Evolutionary conservation across 1,139 yeast genomes (phyloP).

Genomic region (Magnusiomyces paraingens): DNA sequence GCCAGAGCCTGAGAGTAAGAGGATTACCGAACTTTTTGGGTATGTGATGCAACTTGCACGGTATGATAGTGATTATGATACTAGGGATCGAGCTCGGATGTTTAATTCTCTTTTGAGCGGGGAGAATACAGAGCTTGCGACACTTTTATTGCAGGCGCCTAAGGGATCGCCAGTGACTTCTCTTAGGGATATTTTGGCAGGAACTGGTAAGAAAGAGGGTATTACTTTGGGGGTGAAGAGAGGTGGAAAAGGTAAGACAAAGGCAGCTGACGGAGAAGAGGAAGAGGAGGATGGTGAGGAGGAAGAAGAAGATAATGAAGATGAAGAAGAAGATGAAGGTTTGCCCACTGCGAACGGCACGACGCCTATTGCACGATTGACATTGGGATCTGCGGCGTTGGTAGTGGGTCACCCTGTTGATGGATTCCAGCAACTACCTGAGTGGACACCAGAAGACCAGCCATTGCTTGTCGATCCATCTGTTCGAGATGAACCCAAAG

Average conservation of each 20-base stretch:
- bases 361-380: constrained; percentile 20
- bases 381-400: constrained; percentile 32
- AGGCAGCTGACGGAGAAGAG: too few species aligned
- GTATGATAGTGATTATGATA: constrained; percentile 70
- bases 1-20: constrained; percentile 17
- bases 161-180: constrained; percentile 46
- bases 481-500: constrained; percentile 26
- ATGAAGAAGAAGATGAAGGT: neutral
- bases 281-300: constrained; percentile 8
- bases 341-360: constrained; percentile 5
- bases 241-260: constrained; percentile 17
- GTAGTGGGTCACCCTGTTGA: constrained; percentile 31
- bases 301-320: neutral
- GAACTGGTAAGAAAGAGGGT: constrained; percentile 3
- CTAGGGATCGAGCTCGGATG: constrained; percentile 81
- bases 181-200: constrained; percentile 17
- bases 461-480: constrained; percentile 23
- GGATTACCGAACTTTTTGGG: constrained; percentile 40
- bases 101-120: constrained; percentile 45
- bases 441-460: constrained; percentile 28
- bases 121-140: constrained; percentile 47
- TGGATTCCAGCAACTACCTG: constrained; percentile 29
- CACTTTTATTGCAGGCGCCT: constrained; percentile 74
- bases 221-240: neutral
- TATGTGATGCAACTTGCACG: constrained; percentile 59